Evolutionary conservation across 108 stramenopile species (phyloP).

Genomic region (Cyclostephanos tholiformis): DNA sequence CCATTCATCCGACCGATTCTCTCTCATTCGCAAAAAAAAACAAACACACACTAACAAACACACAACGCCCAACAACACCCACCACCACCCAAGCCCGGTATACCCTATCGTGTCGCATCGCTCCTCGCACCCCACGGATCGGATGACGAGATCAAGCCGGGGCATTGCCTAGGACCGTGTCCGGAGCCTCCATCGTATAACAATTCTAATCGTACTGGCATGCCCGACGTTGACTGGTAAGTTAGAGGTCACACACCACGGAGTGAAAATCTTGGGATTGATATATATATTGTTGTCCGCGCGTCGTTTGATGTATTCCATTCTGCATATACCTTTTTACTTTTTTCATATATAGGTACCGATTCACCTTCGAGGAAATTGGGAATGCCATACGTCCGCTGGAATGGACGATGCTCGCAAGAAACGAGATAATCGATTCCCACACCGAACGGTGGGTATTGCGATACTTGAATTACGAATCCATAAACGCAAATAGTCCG

Average conservation of each 20-base stretch:
- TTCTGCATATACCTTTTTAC: too few species aligned
- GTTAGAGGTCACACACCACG: too few species aligned
- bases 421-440: slow-evolving; percentile 23
- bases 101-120: slow-evolving; percentile 30
- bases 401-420: slow-evolving; percentile 39
- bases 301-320: too few species aligned
- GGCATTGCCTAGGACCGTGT: not conserved
- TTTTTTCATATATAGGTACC: not conserved
- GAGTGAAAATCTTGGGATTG: too few species aligned
- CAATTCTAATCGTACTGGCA: slow-evolving; percentile 9
- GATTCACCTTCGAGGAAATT: not conserved
- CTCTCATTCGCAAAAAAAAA: too few species aligned
- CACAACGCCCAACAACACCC: too few species aligned
- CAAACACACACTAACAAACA: too few species aligned
- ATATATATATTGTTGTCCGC: too few species aligned
- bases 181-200: not conserved
- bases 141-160: slow-evolving; percentile 1
- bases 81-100: slow-evolving; percentile 11
- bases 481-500: slow-evolving; percentile 20
- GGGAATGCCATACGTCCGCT: slow-evolving; percentile 7
- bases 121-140: slow-evolving; percentile 24
- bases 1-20: too few species aligned
- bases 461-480: slow-evolving; percentile 23
- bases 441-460: slow-evolving; percentile 46
- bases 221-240: slow-evolving; percentile 32